Conservation (phyloP, 805 yeast genomes). For the Metschnikowia borealis region DNA sequence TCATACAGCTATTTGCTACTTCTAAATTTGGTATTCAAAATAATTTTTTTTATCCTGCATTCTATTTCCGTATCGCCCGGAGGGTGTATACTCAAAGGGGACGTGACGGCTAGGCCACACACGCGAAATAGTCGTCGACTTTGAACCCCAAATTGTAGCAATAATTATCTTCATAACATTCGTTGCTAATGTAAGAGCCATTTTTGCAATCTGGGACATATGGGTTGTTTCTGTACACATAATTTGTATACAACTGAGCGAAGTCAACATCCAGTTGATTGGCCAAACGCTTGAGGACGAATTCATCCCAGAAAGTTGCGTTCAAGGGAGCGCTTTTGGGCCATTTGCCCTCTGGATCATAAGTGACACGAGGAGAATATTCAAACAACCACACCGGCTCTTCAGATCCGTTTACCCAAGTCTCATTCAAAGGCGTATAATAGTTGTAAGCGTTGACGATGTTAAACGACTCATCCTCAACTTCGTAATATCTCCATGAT, state of each 20-base stretch:
- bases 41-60: not conserved
- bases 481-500: slow-evolving; percentile 68
- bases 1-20: no score
- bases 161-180: slow-evolving; percentile 16
- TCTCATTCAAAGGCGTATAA: slow-evolving; percentile 56
- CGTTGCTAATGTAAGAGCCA: slow-evolving; percentile 8
- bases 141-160: slow-evolving; percentile 16
- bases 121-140: slow-evolving; percentile 14
- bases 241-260: slow-evolving; percentile 48
- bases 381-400: slow-evolving; percentile 63
- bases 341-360: slow-evolving; percentile 51
- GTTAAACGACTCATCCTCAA: slow-evolving; percentile 57
- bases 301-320: slow-evolving; percentile 62
- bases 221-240: slow-evolving; percentile 54
- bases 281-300: slow-evolving; percentile 45
- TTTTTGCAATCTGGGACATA: slow-evolving; percentile 36
- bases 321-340: slow-evolving; percentile 57
- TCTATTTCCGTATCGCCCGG: not conserved
- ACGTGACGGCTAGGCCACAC: slow-evolving; percentile 4
- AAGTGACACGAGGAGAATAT: slow-evolving; percentile 60
- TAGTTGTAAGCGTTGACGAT: slow-evolving; percentile 58
- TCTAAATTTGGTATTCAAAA: not conserved
- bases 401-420: slow-evolving; percentile 47
- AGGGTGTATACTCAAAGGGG: not conserved
- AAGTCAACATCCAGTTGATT: slow-evolving; percentile 33